Conservation (phyloP, 495 filamentous ascomycete genomes). For the Lepraria neglecta region DNA sequence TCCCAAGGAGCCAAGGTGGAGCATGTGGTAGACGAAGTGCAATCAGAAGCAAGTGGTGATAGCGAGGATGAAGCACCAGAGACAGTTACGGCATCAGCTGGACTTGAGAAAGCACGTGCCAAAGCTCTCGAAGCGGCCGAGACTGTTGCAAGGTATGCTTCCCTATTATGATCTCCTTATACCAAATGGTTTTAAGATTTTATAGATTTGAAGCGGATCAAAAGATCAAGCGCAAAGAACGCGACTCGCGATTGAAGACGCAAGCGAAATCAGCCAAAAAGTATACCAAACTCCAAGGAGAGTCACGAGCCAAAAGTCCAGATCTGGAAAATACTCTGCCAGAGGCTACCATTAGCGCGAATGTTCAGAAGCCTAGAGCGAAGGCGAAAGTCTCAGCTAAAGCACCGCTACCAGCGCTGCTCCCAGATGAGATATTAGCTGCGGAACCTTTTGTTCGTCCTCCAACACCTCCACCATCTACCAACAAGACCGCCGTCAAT, state of each 20-base stretch:
- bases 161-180: slow-evolving; percentile 32
- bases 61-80: slow-evolving; percentile 34
- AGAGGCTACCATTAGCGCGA: background rate
- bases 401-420: slow-evolving; percentile 41
- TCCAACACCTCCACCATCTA: slow-evolving; percentile 38
- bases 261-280: slow-evolving; percentile 39
- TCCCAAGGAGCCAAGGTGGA: slow-evolving; percentile 4
- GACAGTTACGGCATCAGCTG: slow-evolving; percentile 20
- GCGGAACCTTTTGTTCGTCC: slow-evolving; percentile 39
- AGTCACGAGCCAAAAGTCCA: background rate
- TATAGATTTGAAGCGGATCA: slow-evolving; percentile 38
- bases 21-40: background rate
- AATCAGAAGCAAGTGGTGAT: slow-evolving; percentile 7
- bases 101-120: slow-evolving; percentile 20
- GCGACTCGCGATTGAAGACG: slow-evolving; percentile 43
- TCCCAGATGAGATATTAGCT: slow-evolving; percentile 50
- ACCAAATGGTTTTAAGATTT: slow-evolving; percentile 40
- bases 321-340: slow-evolving; percentile 36
- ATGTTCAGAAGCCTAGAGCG: slow-evolving; percentile 5
- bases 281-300: slow-evolving; percentile 27
- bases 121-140: slow-evolving; percentile 16
- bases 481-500: slow-evolving; percentile 28
- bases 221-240: slow-evolving; percentile 44
- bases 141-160: slow-evolving; percentile 8
- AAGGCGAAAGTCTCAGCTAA: slow-evolving; percentile 5